Percentiles rank a stretch among this genome's conserved stretches.
These are phyloP conservation scores for Edaphochlamys debaryana DNA, from an alignment of 139 green algal genomes.

Conservation along the genomic window DNA sequence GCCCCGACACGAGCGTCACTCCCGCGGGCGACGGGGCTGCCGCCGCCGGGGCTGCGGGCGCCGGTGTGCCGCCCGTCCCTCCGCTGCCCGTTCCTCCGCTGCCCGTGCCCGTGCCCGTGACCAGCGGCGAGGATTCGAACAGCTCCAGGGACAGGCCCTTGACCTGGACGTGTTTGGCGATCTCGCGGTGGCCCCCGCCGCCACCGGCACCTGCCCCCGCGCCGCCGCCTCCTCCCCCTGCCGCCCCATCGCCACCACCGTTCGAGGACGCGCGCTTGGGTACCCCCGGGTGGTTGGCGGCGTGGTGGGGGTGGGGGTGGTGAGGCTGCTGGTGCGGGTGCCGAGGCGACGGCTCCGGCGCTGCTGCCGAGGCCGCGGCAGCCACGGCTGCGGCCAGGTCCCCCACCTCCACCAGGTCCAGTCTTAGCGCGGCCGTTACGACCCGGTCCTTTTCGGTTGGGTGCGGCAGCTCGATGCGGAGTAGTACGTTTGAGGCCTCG, in stretches of 20 bases:
- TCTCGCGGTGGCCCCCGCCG: neutral
- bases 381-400: neutral
- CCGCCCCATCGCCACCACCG: neutral
- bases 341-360: neutral
- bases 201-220: neutral
- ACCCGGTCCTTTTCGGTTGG: neutral
- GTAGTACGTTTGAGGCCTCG: conserved; percentile 48
- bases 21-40: neutral
- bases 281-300: no score
- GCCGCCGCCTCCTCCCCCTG: conserved; percentile 5
- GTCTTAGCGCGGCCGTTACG: conserved; percentile 9
- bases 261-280: no score
- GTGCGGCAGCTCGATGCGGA: conserved; percentile 64
- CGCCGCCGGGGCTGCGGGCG: no score
- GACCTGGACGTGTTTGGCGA: conserved; percentile 57
- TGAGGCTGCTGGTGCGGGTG: neutral
- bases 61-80: no score
- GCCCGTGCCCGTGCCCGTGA: neutral
- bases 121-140: conserved; percentile 38
- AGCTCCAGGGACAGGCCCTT: conserved; percentile 64
- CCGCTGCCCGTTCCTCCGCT: neutral
- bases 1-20: conserved; percentile 25
- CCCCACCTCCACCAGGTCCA: conserved; percentile 35
- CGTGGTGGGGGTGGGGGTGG: no score
- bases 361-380: neutral